Conservation (phyloP, 1,284 basidiomycete species). For the Coniferiporia weirii region DNA sequence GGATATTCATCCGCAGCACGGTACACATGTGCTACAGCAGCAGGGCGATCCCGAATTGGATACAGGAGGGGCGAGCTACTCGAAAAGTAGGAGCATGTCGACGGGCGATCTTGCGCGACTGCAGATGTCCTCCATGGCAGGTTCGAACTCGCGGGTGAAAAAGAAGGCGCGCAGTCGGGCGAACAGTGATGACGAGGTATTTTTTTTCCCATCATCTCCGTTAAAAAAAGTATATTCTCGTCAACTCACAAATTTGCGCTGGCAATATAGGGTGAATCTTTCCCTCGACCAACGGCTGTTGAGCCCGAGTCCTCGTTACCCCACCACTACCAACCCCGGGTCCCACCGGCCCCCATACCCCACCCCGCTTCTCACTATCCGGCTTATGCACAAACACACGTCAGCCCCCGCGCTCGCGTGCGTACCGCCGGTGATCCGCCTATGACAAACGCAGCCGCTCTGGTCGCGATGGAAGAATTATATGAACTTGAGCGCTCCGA, state of each 20-base stretch:
- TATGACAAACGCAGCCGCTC: slow-evolving; percentile 45
- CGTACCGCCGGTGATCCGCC: slow-evolving; percentile 24
- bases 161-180: slow-evolving; percentile 75
- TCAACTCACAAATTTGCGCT: slow-evolving; percentile 17
- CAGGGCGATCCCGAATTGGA: background rate
- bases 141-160: slow-evolving; percentile 34
- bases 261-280: slow-evolving; percentile 48
- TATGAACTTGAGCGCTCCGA: slow-evolving; percentile 83
- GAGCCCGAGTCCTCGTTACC: slow-evolving; percentile 8
- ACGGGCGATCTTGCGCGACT: slow-evolving; percentile 29
- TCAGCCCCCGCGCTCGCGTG: slow-evolving; percentile 21
- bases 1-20: background rate
- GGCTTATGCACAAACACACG: slow-evolving; percentile 22
- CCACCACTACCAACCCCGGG: slow-evolving; percentile 1
- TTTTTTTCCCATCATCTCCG: slow-evolving; percentile 23
- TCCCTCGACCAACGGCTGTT: slow-evolving; percentile 60
- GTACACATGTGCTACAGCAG: background rate
- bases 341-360: slow-evolving; percentile 32
- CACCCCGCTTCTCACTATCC: slow-evolving; percentile 12
- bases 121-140: slow-evolving; percentile 25
- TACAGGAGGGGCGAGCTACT: background rate
- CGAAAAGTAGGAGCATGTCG: slow-evolving; percentile 16
- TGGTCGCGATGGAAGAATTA: slow-evolving; percentile 82
- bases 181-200: slow-evolving; percentile 75
- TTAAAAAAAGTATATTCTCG: slow-evolving; percentile 20